Percentiles rank a stretch among this genome's conserved stretches.
phyloP scores from a whole-genome alignment of 495 filamentous ascomycete genomes.

The Penicillium roqueforti region DNA sequence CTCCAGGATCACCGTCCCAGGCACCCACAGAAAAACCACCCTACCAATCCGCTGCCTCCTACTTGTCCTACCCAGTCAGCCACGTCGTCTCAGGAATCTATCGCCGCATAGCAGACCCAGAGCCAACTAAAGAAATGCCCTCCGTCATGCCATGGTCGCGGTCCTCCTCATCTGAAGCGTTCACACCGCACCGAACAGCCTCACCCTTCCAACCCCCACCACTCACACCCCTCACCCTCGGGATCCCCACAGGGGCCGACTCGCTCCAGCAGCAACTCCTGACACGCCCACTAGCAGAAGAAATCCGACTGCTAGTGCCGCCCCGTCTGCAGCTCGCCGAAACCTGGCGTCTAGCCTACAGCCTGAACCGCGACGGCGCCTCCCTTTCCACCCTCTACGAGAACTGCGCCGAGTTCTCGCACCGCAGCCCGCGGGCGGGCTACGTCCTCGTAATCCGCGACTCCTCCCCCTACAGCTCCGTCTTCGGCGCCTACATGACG shows the following conservation, averaged over 20 bases:
- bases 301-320: conserved; percentile 86
- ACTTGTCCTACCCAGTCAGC: conserved; percentile 53
- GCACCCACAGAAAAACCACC: conserved; percentile 25
- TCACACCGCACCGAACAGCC: conserved; percentile 49
- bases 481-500: conserved; percentile 93
- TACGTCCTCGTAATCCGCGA: conserved; percentile 88
- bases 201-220: conserved; percentile 60
- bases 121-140: conserved; percentile 21
- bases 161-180: conserved; percentile 34
- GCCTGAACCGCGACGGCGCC: conserved; percentile 87
- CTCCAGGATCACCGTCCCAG: conserved; percentile 33
- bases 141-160: conserved; percentile 26
- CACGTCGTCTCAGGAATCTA: conserved; percentile 53
- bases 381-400: conserved; percentile 84
- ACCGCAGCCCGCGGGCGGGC: conserved; percentile 66
- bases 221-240: conserved; percentile 52
- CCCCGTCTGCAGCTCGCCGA: conserved; percentile 81
- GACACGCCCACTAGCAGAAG: conserved; percentile 74
- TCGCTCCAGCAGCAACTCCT: conserved; percentile 53
- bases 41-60: conserved; percentile 42
- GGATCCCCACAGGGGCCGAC: conserved; percentile 27
- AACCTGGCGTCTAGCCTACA: conserved; percentile 81
- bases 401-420: conserved; percentile 55
- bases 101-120: conserved; percentile 48
- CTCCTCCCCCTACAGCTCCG: conserved; percentile 48